A percentile compares a stretch with the other conserved stretches of the same genome.
These are phyloP conservation scores for Trichoderma arundinaceum DNA, from an alignment of 2,329 filamentous ascomycete species.

Conservation along the genomic window DNA sequence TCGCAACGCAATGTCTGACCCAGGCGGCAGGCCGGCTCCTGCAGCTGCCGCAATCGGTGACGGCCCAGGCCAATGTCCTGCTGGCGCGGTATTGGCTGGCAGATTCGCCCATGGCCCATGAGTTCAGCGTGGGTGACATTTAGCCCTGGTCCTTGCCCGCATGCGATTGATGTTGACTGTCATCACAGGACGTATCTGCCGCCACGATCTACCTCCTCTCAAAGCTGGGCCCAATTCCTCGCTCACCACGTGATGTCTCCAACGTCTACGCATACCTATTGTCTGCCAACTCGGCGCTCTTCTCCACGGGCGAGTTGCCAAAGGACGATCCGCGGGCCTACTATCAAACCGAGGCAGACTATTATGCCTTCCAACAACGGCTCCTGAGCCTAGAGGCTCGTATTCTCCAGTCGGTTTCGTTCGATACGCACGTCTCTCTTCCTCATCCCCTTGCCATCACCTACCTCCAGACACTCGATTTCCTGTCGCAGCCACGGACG, in stretches of 20 bases:
- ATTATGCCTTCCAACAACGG: conserved; percentile 66
- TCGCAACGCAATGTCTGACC: conserved; percentile 73
- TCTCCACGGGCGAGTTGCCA: conserved; percentile 47
- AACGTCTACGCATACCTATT: conserved; percentile 85
- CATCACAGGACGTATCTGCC: conserved; percentile 74
- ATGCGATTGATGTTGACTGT: not conserved
- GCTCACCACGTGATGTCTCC: conserved; percentile 77
- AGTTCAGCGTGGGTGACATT: conserved; percentile 56
- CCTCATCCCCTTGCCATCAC: conserved; percentile 88
- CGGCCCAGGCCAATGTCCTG: conserved; percentile 82
- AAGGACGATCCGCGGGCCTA: conserved; percentile 58
- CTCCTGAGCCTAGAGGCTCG: conserved; percentile 78
- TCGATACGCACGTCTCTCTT: conserved; percentile 82
- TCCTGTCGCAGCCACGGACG: conserved; percentile 54
- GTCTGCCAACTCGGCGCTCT: conserved; percentile 64
- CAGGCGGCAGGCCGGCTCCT: conserved; percentile 82
- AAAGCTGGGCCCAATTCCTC: conserved; percentile 79
- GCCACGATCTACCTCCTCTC: conserved; percentile 80
- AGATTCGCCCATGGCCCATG: conserved; percentile 60
- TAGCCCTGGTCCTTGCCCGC: not conserved
- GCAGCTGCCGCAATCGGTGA: conserved; percentile 81
- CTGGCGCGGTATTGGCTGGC: conserved; percentile 80
- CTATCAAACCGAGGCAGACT: conserved; percentile 75
- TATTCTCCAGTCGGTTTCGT: conserved; percentile 76
- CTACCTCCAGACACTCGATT: conserved; percentile 88